Conservation (phyloP, 108 stramenopile species). For the Cyclotella baltica region DNA sequence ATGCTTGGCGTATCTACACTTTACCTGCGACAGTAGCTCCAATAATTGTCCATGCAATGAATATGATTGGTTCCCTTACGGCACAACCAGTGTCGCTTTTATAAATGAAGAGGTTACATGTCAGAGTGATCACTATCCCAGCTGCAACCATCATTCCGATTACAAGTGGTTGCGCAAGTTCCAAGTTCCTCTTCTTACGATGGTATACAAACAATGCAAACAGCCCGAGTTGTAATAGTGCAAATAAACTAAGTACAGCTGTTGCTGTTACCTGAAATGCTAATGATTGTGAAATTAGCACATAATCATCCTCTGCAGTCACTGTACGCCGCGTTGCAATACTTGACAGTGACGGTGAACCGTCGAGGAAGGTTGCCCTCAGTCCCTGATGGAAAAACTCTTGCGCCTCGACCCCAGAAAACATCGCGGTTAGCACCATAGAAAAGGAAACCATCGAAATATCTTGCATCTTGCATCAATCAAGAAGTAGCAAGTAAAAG, state of each 20-base stretch:
- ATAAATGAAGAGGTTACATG: conserved; percentile 1
- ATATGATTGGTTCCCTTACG: conserved; percentile 6
- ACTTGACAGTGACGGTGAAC: no score
- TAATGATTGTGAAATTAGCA: no score
- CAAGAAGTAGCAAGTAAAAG: no score
- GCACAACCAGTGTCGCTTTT: not conserved
- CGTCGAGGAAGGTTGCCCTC: no score
- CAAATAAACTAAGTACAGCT: not conserved
- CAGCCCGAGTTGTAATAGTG: not conserved
- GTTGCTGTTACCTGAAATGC: not conserved
- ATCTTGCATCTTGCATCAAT: no score
- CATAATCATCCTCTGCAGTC: no score
- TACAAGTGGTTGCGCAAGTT: conserved; percentile 5
- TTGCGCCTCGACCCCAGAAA: no score
- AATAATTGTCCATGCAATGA: not conserved
- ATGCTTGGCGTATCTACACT: no score
- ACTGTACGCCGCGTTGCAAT: no score
- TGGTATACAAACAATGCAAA: not conserved
- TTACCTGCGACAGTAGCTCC: conserved; percentile 4
- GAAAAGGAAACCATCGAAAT: no score
- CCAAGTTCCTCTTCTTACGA: not conserved
- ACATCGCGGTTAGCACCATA: no score
- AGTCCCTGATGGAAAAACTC: no score
- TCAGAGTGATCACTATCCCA: not conserved
- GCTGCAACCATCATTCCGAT: not conserved